Conservation (phyloP, 768 basidiomycete genomes). For the Phaeotremella fagi region DNA sequence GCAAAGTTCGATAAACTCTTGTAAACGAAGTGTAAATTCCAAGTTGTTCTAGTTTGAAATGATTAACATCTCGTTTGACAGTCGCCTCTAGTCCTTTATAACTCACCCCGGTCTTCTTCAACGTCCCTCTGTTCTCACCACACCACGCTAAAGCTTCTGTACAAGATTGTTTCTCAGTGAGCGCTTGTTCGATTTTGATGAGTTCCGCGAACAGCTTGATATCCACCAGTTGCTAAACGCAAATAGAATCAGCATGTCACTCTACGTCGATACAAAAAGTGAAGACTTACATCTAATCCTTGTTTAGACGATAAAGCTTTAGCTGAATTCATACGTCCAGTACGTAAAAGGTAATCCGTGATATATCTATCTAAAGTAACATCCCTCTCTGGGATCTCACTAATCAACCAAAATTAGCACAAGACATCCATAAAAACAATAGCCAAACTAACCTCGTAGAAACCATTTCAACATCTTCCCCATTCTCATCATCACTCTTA, state of each 20-base stretch:
- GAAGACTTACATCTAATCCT: constrained; percentile 64
- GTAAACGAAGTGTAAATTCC: constrained; percentile 91
- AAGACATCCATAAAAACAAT: neutral
- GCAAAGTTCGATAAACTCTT: constrained; percentile 91
- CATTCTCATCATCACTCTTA: neutral
- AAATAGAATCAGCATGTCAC: constrained; percentile 20
- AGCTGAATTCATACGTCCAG: constrained; percentile 72
- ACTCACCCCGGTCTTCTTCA: constrained; percentile 81
- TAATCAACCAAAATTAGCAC: neutral
- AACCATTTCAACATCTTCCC: neutral
- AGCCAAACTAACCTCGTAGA: neutral
- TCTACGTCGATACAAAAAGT: constrained; percentile 3
- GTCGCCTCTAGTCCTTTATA: too few species aligned
- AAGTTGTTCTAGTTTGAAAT: constrained; percentile 66
- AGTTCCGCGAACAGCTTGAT: constrained; percentile 89
- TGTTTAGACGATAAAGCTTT: constrained; percentile 67
- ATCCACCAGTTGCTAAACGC: constrained; percentile 71
- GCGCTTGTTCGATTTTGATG: constrained; percentile 73
- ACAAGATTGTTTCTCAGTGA: constrained; percentile 65
- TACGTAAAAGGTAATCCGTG: constrained; percentile 84
- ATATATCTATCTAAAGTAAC: constrained; percentile 71
- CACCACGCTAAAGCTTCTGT: constrained; percentile 92
- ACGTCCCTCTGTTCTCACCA: constrained; percentile 85
- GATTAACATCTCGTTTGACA: too few species aligned
- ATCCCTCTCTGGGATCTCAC: constrained; percentile 4